Percentiles rank a stretch among this genome's conserved stretches.
Evolutionary conservation across 176 grass and related monocot species (phyloP).

Genomic region (Carex kokanica): DNA sequence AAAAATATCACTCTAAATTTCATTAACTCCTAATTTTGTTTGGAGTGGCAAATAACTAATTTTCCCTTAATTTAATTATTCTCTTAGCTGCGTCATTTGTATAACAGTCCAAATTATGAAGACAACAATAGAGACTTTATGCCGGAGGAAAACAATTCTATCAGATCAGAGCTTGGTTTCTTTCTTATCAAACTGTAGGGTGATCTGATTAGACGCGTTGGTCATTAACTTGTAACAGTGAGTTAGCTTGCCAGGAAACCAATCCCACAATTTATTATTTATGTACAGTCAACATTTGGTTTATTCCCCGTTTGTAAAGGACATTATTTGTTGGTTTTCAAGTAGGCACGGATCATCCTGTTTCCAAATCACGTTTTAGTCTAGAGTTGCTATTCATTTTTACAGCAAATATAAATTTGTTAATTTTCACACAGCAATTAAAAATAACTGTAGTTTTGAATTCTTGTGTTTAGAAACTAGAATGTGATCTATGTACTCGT

Average conservation of each 20-base stretch:
- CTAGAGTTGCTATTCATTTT: no score
- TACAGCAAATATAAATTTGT: no score
- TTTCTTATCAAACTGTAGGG: not conserved
- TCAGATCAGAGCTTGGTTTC: not conserved
- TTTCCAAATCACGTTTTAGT: not conserved
- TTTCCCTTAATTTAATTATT: not conserved
- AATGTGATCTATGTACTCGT: no score
- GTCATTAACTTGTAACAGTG: slow-evolving; percentile 5
- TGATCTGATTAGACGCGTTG: not conserved
- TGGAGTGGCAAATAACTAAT: no score
- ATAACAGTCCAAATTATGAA: not conserved
- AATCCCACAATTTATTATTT: not conserved
- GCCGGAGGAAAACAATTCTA: not conserved
- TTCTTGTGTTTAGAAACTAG: no score
- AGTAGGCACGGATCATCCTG: not conserved
- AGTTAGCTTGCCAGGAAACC: not conserved
- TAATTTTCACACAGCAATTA: no score
- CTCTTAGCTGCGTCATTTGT: not conserved
- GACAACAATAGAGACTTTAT: not conserved
- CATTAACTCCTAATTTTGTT: no score
- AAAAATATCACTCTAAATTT: no score
- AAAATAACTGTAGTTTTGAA: no score
- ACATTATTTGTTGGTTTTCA: not conserved
- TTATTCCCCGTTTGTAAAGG: not conserved
- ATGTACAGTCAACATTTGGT: not conserved